Evolutionary conservation across 2,329 filamentous ascomycete species (phyloP), one percentile per base, ranked within the genome.

Genomic region (Penicillium nordicum): DNA sequence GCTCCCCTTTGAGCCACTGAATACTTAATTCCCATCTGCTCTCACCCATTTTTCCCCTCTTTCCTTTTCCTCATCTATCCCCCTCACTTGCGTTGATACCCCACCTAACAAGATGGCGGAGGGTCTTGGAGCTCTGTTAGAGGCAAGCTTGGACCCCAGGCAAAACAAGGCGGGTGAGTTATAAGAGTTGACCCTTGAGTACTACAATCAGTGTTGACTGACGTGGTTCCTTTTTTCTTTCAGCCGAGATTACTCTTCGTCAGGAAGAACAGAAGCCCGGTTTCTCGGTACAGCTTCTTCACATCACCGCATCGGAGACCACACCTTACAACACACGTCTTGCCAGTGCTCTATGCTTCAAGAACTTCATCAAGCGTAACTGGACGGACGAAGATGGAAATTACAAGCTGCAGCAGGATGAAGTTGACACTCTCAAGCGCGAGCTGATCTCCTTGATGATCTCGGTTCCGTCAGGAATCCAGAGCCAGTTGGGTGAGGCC

Each of bases 401-500:
- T 74, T 94, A 99, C 81, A 94, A 92, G 77, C 84, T 99, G 37
- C 86, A 89, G 12, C 73, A 81, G 59, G 84, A 90, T 64, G 94
- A 97, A 79, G 92, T 99, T 37, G 78, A 80, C 29, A 90, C 90
- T 42, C 96, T 99, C 80, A 99, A 99, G 79, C 86, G 87, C 69
- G 92, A 97, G 79, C 85, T 99, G 60, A 93, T 99, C 68, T 93
- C 91, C 55, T 82, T 99, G 67, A 99, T 99, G 94, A 96, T 97
- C 68, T 87, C 88, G 9, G 92, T 94, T 25, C 94, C 93, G 4
- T 75, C 89, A 18, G 88, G 86, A 58, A 89, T 99, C 63, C 95
- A 97, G 77, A 86, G 90, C 58, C 94, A 99, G 77, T 84, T 99
- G 37, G 94, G 94, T 65, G 94, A 97, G 72, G 92, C 94, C 60